Conservation (phyloP, 257 asterid genomes). For the Gentiana macrophylla region DNA sequence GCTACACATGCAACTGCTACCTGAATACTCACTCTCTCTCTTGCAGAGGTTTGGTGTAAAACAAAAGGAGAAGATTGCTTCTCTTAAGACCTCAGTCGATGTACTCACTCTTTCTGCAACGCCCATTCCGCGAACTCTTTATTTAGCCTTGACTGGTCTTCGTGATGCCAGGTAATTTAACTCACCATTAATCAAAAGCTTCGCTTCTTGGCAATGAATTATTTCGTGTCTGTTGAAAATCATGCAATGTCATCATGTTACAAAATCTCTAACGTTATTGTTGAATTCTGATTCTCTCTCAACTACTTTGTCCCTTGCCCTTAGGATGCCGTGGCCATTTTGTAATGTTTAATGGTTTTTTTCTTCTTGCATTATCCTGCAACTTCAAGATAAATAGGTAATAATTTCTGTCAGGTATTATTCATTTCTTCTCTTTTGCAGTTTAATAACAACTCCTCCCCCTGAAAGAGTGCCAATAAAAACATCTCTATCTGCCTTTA, state of each 20-base stretch:
- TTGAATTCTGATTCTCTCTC: not conserved
- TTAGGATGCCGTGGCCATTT: no score
- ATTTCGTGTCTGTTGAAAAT: not conserved
- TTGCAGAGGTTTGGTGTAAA: conserved; percentile 93
- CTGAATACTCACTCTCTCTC: conserved; percentile 12
- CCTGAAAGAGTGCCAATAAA: conserved; percentile 97
- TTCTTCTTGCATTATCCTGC: not conserved
- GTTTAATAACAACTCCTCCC: conserved; percentile 91
- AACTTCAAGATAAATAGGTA: not conserved
- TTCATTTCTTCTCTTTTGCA: conserved; percentile 25
- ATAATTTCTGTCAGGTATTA: not conserved
- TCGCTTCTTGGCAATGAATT: no score
- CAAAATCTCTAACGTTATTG: not conserved
- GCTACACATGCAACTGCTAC: no score
- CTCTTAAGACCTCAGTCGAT: conserved; percentile 90
- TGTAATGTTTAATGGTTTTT: no score
- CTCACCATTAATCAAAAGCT: conserved; percentile 2
- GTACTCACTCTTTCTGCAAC: conserved; percentile 98
- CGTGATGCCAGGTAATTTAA: conserved; percentile 90
- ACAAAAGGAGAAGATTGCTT: conserved; percentile 96
- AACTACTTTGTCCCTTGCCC: no score
- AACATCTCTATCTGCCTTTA: conserved; percentile 78
- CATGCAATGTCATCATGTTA: not conserved
- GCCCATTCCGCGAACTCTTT: conserved; percentile 94
- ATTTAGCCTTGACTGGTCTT: conserved; percentile 92